Conservation (phyloP, 176 grass and related monocot species). For the Tillandsia fasciculata region DNA sequence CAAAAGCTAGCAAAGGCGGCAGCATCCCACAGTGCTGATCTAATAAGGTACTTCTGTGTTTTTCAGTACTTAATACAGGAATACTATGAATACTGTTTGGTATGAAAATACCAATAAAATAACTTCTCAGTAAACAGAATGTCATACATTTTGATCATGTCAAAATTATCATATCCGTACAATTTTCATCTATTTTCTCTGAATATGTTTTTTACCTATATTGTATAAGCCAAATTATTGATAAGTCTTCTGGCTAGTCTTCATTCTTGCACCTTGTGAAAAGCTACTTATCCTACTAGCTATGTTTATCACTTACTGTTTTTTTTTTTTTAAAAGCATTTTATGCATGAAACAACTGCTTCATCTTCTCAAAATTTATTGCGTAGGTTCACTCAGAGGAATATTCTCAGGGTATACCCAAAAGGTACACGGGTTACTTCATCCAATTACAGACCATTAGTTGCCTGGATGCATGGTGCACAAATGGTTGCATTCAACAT, state of each 20-base stretch:
- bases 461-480: constrained; percentile 78
- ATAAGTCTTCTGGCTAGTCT: too few relatives aligned
- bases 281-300: too few relatives aligned
- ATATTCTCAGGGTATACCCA: constrained; percentile 76
- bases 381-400: constrained; percentile 81
- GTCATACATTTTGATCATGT: too few relatives aligned
- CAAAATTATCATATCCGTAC: too few relatives aligned
- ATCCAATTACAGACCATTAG: constrained; percentile 78
- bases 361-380: constrained; percentile 1
- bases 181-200: too few relatives aligned
- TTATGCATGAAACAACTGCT: background rate
- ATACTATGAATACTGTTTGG: background rate
- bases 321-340: background rate
- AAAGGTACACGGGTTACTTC: constrained; percentile 82
- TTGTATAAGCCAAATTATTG: too few relatives aligned
- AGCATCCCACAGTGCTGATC: constrained; percentile 48
- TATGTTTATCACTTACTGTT: background rate
- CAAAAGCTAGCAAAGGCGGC: constrained; percentile 57
- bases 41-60: constrained; percentile 59
- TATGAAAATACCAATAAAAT: background rate
- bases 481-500: constrained; percentile 99
- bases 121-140: background rate
- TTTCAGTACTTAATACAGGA: background rate
- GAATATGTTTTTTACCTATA: too few relatives aligned
- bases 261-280: too few relatives aligned